Conservation (phyloP, 2,329 filamentous ascomycete genomes). For the Stagonosporopsis rhizophila region DNA sequence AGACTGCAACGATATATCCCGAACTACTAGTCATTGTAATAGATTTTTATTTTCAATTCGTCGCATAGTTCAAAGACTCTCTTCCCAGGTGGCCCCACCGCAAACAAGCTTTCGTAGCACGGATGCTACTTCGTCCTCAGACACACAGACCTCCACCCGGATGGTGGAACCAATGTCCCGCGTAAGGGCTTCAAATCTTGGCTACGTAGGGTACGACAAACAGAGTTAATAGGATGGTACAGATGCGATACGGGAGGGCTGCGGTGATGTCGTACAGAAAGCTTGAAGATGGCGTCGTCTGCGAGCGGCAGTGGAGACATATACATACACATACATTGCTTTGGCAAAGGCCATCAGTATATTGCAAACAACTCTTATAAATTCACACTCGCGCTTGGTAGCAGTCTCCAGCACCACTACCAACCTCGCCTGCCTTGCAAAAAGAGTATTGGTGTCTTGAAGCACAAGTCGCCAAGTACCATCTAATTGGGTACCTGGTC, state of each 20-base stretch:
- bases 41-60: constrained; percentile 4
- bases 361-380: background rate
- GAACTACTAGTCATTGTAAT: constrained; percentile 18
- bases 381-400: background rate
- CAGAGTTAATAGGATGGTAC: constrained; percentile 9
- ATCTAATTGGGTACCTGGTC: constrained; percentile 1
- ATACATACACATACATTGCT: background rate
- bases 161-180: constrained; percentile 13
- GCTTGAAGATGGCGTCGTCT: constrained; percentile 6
- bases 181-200: constrained; percentile 4
- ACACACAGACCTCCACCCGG: constrained; percentile 6
- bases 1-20: constrained; percentile 8
- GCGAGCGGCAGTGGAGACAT: background rate
- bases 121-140: background rate
- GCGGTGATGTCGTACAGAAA: constrained; percentile 8
- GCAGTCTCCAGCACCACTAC: background rate
- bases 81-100: background rate
- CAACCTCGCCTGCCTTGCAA: background rate
- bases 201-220: constrained; percentile 18
- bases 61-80: background rate
- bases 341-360: background rate
- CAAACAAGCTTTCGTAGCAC: constrained; percentile 12
- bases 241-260: constrained; percentile 11
- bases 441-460: constrained; percentile 7
- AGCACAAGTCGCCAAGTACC: constrained; percentile 18